These are phyloP conservation scores for Flaveria sonorensis DNA, from an alignment of 129 eudicot species.

Conservation along the genomic window DNA sequence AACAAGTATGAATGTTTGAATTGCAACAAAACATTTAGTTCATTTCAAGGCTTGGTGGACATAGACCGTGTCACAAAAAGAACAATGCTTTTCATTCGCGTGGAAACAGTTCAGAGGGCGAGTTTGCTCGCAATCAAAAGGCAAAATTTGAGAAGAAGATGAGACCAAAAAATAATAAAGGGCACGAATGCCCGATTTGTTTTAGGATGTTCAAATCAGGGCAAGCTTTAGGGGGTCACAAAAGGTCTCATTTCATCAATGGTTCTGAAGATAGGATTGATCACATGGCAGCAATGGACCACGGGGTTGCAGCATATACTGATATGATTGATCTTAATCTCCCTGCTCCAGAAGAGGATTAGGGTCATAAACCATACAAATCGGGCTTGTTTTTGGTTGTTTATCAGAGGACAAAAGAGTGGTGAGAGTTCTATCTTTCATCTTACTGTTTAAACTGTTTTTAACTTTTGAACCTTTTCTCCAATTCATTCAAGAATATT, in stretches of 20 bases:
- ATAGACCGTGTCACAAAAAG: conserved; percentile 76
- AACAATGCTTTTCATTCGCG: conserved; percentile 34
- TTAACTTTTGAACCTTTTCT: conserved; percentile 26
- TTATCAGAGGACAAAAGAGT: conserved; percentile 31
- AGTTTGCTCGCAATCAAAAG: conserved; percentile 37
- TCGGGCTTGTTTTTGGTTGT: conserved; percentile 26
- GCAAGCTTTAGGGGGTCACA: conserved; percentile 98
- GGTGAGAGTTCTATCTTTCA: conserved; percentile 33
- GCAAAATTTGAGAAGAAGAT: conserved; percentile 40
- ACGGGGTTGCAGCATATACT: conserved; percentile 30
- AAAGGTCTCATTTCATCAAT: conserved; percentile 81
- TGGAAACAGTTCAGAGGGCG: conserved; percentile 42
- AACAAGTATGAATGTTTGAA: conserved; percentile 76
- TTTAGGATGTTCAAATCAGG: conserved; percentile 77
- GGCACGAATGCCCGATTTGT: conserved; percentile 83
- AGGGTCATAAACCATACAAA: conserved; percentile 23
- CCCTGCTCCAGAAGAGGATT: conserved; percentile 72
- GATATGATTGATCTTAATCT: conserved; percentile 80
- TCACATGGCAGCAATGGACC: conserved; percentile 38
- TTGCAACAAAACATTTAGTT: conserved; percentile 68
- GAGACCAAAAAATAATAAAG: conserved; percentile 64
- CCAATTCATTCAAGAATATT: conserved; percentile 34
- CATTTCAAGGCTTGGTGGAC: conserved; percentile 94
- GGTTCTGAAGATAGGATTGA: conserved; percentile 46
- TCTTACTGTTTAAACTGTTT: conserved; percentile 35